phyloP scores from a whole-genome alignment of 352 stramenopile species.

The Blastocystis sp. region DNA sequence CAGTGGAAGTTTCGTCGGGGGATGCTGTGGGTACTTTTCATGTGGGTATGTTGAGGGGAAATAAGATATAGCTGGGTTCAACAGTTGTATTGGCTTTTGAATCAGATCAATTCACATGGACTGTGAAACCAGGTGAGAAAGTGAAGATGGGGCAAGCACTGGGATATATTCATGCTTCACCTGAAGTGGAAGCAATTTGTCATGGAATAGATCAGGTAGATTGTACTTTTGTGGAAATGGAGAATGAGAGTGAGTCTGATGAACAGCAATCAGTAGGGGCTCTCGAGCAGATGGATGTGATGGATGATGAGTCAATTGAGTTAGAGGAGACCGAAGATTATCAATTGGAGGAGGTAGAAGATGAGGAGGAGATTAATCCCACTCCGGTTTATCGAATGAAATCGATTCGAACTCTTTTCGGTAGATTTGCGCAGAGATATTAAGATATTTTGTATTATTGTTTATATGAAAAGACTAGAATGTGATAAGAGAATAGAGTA shows the following conservation, averaged over 20 bases:
- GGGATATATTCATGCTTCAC: conserved; percentile 76
- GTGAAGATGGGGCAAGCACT: conserved; percentile 57
- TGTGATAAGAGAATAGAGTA: not conserved
- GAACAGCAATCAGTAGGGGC: too few relatives aligned
- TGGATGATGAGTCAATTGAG: not conserved
- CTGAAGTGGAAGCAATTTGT: conserved; percentile 69
- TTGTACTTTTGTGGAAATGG: not conserved
- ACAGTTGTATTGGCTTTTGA: conserved; percentile 65
- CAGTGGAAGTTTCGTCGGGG: not conserved
- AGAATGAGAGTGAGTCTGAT: too few relatives aligned
- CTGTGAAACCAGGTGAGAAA: conserved; percentile 57
- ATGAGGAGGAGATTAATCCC: not conserved
- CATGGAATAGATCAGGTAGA: not conserved
- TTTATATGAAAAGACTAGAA: too few relatives aligned
- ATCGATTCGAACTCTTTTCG: not conserved
- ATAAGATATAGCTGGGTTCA: conserved; percentile 1
- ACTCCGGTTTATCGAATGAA: not conserved
- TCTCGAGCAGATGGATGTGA: not conserved
- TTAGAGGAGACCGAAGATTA: not conserved
- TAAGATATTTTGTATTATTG: too few relatives aligned
- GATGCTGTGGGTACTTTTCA: not conserved
- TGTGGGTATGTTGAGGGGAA: too few relatives aligned
- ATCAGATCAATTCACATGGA: conserved; percentile 18
- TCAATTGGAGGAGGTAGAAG: not conserved
- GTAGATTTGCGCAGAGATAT: not conserved